Evolutionary conservation across 805 yeast species (phyloP), one percentile per base, ranked within the genome.

Genomic region (Suhomyces vadensis): DNA sequence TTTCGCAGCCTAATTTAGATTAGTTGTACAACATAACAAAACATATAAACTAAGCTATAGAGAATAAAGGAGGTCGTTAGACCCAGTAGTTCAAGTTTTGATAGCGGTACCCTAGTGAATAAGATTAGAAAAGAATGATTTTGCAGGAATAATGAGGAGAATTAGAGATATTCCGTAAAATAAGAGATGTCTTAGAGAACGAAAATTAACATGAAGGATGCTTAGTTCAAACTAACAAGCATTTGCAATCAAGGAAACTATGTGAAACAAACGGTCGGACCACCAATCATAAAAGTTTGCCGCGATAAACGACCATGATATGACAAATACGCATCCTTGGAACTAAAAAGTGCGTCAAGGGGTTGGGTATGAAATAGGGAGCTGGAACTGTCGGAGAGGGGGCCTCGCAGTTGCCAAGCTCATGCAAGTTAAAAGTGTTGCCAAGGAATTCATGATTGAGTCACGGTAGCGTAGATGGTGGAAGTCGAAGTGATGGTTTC

Each of bases 401-500:
- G n/a, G n/a, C n/a, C n/a, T n/a, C 14, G 33, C 33, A 29, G 33
- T 29, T 14, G 3, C 33, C 33, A 16, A 27, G 9, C 33, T 29
- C 33, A 29, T 29, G 33, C 33, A 29, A 29, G 6, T 14, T 17
- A 17, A 20, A 33, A 20, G 16, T 13, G 7, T 10, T 9, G n/a
- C 24, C 24, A 20, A 5, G 14, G 35, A 31, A 35, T 13, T 41
- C 36, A 50, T n/a, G 43, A 41, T 23, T 25, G 26, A 21, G 76
- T 64, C 29, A 71, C 61, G 3, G 77, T 64, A 5, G 63, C 50
- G 46, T 59, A 57, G 22, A 67, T 46, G 19, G 74, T 63, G n/a
- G 69, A 51, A 5, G 74, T 63, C 16, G 71, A 58, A 9, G 77
- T 70, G 22, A 65, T 58, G 11, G 74, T 69, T 19, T 45, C 50